Evolutionary conservation across 139 green algal genomes (phyloP).

Genomic region (Bryopsis sp.): DNA sequence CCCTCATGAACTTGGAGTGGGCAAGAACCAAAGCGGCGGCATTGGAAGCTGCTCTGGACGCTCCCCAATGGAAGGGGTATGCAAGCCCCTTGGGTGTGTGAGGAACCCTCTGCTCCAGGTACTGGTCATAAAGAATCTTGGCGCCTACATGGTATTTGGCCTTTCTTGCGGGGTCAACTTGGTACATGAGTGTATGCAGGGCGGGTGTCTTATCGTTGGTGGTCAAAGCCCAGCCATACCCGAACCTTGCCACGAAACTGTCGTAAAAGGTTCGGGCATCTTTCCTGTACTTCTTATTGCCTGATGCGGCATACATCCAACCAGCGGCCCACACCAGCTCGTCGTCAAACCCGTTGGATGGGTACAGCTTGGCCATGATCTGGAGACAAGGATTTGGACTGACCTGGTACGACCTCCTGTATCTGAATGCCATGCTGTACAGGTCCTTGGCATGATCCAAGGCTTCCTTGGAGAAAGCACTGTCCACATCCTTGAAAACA

Average conservation of each 20-base stretch:
- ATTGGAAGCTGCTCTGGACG: neutral
- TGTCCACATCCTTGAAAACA: neutral
- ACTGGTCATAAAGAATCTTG: conserved; percentile 1
- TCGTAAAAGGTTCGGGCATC: too few species aligned
- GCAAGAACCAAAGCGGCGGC: conserved; percentile 18
- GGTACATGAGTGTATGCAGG: too few species aligned
- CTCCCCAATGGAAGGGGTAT: conserved; percentile 32
- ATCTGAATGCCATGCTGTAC: conserved; percentile 12
- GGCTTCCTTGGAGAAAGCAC: neutral
- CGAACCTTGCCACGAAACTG: too few species aligned
- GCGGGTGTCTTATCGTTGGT: too few species aligned
- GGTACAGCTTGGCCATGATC: too few species aligned
- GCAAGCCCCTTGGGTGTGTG: conserved; percentile 25
- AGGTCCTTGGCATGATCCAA: conserved; percentile 15
- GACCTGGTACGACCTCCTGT: neutral
- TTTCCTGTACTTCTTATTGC: too few species aligned
- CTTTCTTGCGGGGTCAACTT: too few species aligned
- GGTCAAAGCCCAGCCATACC: too few species aligned
- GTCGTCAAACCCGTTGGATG: conserved; percentile 20
- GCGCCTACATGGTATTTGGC: too few species aligned
- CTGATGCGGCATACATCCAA: conserved; percentile 24
- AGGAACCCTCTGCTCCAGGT: neutral
- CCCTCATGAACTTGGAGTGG: too few species aligned
- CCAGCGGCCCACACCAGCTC: conserved; percentile 31
- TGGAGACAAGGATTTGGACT: too few species aligned